Conservation (phyloP, 169 alveolate genomes). For the Plasmodium cynomolgi region DNA sequence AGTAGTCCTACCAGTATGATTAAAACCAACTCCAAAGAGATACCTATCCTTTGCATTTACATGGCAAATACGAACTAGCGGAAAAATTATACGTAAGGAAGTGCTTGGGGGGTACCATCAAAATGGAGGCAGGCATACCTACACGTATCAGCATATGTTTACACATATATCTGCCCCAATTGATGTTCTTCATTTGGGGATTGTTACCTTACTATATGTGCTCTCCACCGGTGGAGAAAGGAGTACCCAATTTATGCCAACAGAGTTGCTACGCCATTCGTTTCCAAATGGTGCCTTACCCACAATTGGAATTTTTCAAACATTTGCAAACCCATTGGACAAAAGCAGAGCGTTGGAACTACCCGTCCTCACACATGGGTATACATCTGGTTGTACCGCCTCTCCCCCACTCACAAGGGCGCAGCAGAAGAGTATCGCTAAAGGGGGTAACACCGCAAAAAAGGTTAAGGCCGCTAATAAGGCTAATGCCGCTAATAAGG, state of each 20-base stretch:
- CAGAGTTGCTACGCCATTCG: not conserved
- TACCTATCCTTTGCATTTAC: not conserved
- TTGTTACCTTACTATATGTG: not conserved
- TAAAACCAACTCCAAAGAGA: not conserved
- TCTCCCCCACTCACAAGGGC: not conserved
- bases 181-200: not conserved
- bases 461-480: not conserved
- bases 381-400: not conserved
- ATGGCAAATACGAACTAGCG: not conserved
- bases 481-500: not conserved
- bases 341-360: not conserved
- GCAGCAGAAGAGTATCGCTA: not conserved
- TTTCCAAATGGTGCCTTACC: not conserved
- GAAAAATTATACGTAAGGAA: not conserved
- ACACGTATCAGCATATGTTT: not conserved
- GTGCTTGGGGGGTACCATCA: not conserved
- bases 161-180: not conserved
- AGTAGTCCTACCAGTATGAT: not conserved
- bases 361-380: not conserved
- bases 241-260: not conserved
- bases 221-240: not conserved
- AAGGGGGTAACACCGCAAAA: not conserved
- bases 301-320: not conserved
- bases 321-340: not conserved
- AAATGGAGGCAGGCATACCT: not conserved